Evolutionary conservation across 2,329 filamentous ascomycete species (phyloP), one percentile per base, ranked within the genome.

Genomic region (Aspergillus pseudotamarii): DNA sequence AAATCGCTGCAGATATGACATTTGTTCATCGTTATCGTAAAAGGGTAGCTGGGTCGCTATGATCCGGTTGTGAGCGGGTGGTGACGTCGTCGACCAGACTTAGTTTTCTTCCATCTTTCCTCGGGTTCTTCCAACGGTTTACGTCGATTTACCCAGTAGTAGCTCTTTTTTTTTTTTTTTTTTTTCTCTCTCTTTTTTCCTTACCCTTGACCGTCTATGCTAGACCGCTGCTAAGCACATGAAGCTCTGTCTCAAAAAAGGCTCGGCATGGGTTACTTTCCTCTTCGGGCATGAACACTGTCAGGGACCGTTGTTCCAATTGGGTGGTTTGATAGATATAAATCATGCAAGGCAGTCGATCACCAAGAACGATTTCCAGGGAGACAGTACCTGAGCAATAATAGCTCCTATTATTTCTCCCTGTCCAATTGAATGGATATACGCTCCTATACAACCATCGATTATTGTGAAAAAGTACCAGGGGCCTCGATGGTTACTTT

Each of bases 1-100:
- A 21, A 41, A 34, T 34, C 28, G 16, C 51, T 30, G 50, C 10
- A 53, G 50, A 53, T 32, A 53, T 34, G 50, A n/a, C 50, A 36
- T 32, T 48, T 26, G n/a, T 41, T 26, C 2, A 19, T 16, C 21
- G 26, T 43, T n/a, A 2, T 45, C 19, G 21, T 23, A 26, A 26
- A 26, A 45, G 43, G 16, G 16, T 3, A 50, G 12, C 41, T 57
- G 53, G 48, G 55, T 48, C 55, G 12, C 54, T 58, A 58, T 53
- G 53, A 43, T 14, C 45, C 45, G 45, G 30, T 32, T 48, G 34
- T 45, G 28, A 30, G 45, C 59, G 61, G 62, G 57, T 62, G 62
- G 64, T 66, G 64, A 66, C 64, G 64, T 66, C 64, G 59, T 64
- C 26, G 41, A 64, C 64, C 64, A 61, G 43, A 66, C 45, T 57